Evolutionary conservation across 2,329 filamentous ascomycete species (phyloP), one percentile per base, ranked within the genome.

Genomic region (Penicillium sclerotigenum): DNA sequence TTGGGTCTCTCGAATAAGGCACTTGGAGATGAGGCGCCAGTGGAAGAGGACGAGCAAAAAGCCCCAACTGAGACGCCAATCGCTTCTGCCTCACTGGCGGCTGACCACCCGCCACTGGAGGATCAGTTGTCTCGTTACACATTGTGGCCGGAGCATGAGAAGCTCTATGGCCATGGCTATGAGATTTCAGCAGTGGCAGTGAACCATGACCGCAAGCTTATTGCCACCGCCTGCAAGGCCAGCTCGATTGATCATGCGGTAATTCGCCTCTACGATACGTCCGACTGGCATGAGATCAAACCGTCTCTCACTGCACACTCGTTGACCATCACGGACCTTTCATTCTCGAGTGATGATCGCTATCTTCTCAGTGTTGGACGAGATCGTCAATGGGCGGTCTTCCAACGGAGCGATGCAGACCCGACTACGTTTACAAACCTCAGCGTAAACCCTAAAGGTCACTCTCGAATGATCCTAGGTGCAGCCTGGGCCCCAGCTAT

Each of bases 81-180:
- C 20, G 63, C 68, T 28, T 59, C 56, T 36, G 49, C 64, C 29
- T 59, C 68, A 22, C 57, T 91, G 8, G 82, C 87, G 41, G 80
- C 88, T 50, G 75, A 84, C 40, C 86, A 89, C 61, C 92, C 94
- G 11, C 93, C 94, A 0, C 82, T 91, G 34, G 94, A 99, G 73
- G 94, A 97, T 72, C 87, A 90, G 52, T 84, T 99, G 2, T 88
- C 91, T 24, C 86, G 92, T 9, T 87, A 95, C 72, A 96, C 94
- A 0, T 84, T 99, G 31, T 99, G 92, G 91, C 94, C 94, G 3
- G 94, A 99, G 71, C 85, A 85, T 7, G 94, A 99, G 73, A 99
- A 99, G 77, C 83, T 99, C 1, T 99, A 99, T 75, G 94, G 94
- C 1, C 94, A 99, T 75, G 94, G 94, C 29, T 97, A 97, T 75